Conservation (phyloP, 805 yeast genomes). For the Metschnikowia shivogae region DNA sequence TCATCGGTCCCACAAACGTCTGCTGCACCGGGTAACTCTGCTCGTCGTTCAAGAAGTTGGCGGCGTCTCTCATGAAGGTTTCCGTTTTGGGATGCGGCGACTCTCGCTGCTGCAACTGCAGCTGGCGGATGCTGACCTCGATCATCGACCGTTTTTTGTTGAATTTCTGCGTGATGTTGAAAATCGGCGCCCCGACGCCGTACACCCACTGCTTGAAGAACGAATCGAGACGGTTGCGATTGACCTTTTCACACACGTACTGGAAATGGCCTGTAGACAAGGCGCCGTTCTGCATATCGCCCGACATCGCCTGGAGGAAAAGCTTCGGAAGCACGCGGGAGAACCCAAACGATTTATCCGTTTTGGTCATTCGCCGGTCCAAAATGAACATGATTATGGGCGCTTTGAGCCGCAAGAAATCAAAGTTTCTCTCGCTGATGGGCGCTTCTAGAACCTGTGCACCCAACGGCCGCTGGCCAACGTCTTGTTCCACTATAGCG, state of each 20-base stretch:
- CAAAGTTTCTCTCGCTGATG: slow-evolving; percentile 53
- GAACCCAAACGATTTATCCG: slow-evolving; percentile 90
- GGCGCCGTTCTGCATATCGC: slow-evolving; percentile 75
- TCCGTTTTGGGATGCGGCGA: slow-evolving; percentile 32
- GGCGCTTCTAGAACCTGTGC: slow-evolving; percentile 65
- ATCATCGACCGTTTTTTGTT: slow-evolving; percentile 91
- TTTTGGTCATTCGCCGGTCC: slow-evolving; percentile 91
- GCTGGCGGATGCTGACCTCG: slow-evolving; percentile 91
- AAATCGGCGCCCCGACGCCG: slow-evolving; percentile 84
- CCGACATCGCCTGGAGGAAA: slow-evolving; percentile 92
- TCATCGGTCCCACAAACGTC: slow-evolving; percentile 91
- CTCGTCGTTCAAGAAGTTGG: slow-evolving; percentile 40
- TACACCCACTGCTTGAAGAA: slow-evolving; percentile 94
- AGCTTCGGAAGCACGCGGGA: slow-evolving; percentile 88
- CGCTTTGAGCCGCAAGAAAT: slow-evolving; percentile 71
- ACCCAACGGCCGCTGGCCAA: slow-evolving; percentile 80
- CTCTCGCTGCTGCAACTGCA: slow-evolving; percentile 62
- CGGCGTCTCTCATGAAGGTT: slow-evolving; percentile 45
- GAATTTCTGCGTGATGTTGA: slow-evolving; percentile 85
- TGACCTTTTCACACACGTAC: slow-evolving; percentile 91
- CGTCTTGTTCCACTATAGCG: slow-evolving; percentile 64
- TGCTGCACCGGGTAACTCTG: slow-evolving; percentile 37
- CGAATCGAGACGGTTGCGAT: slow-evolving; percentile 72
- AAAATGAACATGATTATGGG: slow-evolving; percentile 81
- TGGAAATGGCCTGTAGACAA: slow-evolving; percentile 83